Percentiles rank a stretch among this genome's conserved stretches.
These are phyloP conservation scores for Kuraishia molischiana DNA, from an alignment of 805 yeast genomes.

Conservation along the genomic window DNA sequence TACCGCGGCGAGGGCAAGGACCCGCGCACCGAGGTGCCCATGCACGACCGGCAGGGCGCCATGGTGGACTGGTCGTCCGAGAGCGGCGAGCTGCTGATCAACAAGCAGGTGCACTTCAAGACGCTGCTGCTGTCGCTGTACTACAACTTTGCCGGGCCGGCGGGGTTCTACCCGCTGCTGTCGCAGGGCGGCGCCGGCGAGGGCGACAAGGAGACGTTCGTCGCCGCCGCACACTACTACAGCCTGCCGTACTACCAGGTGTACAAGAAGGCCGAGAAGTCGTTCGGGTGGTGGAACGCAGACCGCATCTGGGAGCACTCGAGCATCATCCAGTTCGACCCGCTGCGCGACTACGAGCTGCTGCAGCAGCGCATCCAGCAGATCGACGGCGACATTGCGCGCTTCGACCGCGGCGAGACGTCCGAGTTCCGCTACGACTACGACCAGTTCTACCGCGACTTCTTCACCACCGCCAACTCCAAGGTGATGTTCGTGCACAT, in stretches of 20 bases:
- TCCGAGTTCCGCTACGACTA: conserved; percentile 16
- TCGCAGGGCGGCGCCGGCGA: conserved; percentile 61
- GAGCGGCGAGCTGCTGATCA: conserved; percentile 56
- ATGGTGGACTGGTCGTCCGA: conserved; percentile 64
- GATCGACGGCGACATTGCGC: conserved; percentile 12
- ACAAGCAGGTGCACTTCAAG: conserved; percentile 46
- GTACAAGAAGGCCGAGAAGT: conserved; percentile 25
- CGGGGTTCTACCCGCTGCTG: conserved; percentile 46
- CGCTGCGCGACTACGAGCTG: conserved; percentile 17
- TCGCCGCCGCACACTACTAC: conserved; percentile 56
- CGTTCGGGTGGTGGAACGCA: conserved; percentile 21
- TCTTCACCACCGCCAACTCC: conserved; percentile 17
- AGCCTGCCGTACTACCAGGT: conserved; percentile 44
- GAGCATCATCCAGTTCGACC: conserved; percentile 24
- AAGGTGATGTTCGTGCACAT: conserved; percentile 32
- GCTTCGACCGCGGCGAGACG: neutral
- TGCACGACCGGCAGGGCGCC: conserved; percentile 58
- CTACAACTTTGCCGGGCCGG: conserved; percentile 58
- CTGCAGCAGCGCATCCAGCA: conserved; percentile 13
- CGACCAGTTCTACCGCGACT: conserved; percentile 14
- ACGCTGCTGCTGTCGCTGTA: conserved; percentile 51
- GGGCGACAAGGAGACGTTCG: conserved; percentile 70
- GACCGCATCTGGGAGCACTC: conserved; percentile 23
- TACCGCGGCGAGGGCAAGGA: conserved; percentile 24
- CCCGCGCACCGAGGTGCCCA: conserved; percentile 26